Evolutionary conservation across 805 yeast genomes (phyloP), one percentile per base, ranked within the genome.

Genomic region (Yarrowia porcina): DNA sequence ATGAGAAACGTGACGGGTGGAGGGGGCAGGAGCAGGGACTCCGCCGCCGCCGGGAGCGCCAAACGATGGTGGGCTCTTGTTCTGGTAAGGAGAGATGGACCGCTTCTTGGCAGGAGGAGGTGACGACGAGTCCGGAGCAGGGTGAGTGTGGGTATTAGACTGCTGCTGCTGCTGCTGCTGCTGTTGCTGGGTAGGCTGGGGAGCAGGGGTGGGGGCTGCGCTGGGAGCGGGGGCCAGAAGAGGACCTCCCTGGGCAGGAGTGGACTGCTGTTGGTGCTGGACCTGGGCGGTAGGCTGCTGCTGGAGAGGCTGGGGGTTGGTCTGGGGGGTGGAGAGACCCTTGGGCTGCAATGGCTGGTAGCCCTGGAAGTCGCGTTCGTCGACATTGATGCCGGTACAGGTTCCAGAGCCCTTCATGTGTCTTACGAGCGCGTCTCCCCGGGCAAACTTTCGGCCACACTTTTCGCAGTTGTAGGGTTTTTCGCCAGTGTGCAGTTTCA

Each of bases 351-450:
- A 20, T 1, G 61, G 47, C 36, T 56, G 47, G 30, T 56, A 41
- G 7, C 61, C 61, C 39, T 56, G 49, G 61, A 56, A 60, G 28
- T 57, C 45, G 2, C 56, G 42, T 35, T 47, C 65, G 8, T 60
- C 63, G 25, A 41, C 39, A 18, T 41, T 41, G 30, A 56, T 35
- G 15, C 47, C 33, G 15, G 63, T 36, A 63, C 77, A 75, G 11
- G 73, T 73, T 21, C 74, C 71, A 36, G 78, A 75, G 49, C 76
- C 75, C 64, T 86, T 83, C 47, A 77, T 75, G 70, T 89, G 96
- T 65, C 96, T 77, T 3, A 84, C 80, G 27, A 89, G 76, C 0
- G 96, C 91, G 72, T 89, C 96, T 1, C 85, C 84, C 33, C 96
- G 75, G 1, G 93, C 89, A 74, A 89, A 89, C 42, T 78, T 75